Conservation (phyloP, 495 filamentous ascomycete species). For the Hypoxylon lenormandii region DNA sequence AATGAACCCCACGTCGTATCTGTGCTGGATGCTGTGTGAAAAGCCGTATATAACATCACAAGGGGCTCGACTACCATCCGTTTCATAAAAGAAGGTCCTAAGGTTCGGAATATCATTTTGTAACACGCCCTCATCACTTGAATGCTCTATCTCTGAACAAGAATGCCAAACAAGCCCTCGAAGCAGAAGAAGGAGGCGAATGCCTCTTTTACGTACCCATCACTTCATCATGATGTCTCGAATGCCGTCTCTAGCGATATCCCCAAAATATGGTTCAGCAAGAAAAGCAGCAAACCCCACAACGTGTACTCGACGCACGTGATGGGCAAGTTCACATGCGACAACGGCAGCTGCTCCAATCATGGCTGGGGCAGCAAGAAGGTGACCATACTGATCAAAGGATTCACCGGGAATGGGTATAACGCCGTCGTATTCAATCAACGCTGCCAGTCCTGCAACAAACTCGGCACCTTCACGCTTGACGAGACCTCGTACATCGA, state of each 20-base stretch:
- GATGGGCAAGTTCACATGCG: slow-evolving; percentile 47
- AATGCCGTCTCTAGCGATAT: slow-evolving; percentile 26
- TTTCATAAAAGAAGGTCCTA: neutral
- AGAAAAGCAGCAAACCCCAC: slow-evolving; percentile 4
- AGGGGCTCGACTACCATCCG: neutral
- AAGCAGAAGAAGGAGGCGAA: slow-evolving; percentile 1
- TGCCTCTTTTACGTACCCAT: slow-evolving; percentile 17
- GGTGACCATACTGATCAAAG: slow-evolving; percentile 45
- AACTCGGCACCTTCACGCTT: slow-evolving; percentile 40
- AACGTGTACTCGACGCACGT: slow-evolving; percentile 42
- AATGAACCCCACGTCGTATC: neutral
- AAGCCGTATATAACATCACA: neutral
- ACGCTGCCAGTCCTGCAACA: slow-evolving; percentile 43
- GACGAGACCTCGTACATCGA: slow-evolving; percentile 49
- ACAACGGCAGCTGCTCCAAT: slow-evolving; percentile 31
- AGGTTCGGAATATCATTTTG: neutral
- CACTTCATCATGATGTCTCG: slow-evolving; percentile 22
- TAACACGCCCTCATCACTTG: neutral
- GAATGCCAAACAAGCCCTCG: neutral
- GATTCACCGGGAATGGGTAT: slow-evolving; percentile 45
- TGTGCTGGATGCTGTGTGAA: neutral
- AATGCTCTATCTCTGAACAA: neutral
- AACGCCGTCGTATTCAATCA: slow-evolving; percentile 50
- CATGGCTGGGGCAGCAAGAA: slow-evolving; percentile 50
- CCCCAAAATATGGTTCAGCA: slow-evolving; percentile 24